Percentiles rank a stretch among this genome's conserved stretches.
phyloP scores from a whole-genome alignment of 2,329 filamentous ascomycete species.

The Colletotrichum sidae region DNA sequence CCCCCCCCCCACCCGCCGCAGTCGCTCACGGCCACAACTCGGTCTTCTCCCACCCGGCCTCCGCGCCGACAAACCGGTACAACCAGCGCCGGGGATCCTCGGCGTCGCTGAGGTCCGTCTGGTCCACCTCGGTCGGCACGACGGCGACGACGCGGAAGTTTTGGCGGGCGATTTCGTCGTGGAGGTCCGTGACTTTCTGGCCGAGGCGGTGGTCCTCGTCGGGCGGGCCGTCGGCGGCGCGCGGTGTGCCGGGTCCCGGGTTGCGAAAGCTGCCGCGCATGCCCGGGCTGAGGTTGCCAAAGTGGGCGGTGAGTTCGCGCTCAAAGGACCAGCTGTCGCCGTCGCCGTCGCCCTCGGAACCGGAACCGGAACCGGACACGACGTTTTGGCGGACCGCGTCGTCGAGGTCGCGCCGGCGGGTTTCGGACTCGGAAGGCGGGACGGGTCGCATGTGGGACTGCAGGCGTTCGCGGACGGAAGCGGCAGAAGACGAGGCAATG shows the following conservation, averaged over 20 bases:
- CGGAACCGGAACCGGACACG: conserved; percentile 4
- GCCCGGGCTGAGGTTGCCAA: conserved; percentile 85
- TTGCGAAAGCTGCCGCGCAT: conserved; percentile 84
- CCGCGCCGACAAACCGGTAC: conserved; percentile 68
- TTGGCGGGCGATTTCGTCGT: conserved; percentile 76
- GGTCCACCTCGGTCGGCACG: conserved; percentile 81
- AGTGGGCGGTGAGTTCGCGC: conserved; percentile 85
- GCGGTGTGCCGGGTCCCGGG: conserved; percentile 73
- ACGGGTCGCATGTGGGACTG: conserved; percentile 70
- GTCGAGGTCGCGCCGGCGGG: conserved; percentile 40
- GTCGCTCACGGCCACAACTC: conserved; percentile 75
- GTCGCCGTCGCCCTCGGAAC: conserved; percentile 43
- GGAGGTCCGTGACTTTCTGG: conserved; percentile 76
- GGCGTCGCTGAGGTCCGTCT: conserved; percentile 77
- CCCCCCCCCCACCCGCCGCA: too few relatives aligned
- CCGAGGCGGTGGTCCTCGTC: conserved; percentile 58
- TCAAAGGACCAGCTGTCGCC: conserved; percentile 77
- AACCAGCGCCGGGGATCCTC: conserved; percentile 72
- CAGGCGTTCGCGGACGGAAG: conserved; percentile 70
- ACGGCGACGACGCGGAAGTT: conserved; percentile 90
- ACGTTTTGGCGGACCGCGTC: conserved; percentile 13
- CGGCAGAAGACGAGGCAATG: conserved; percentile 57
- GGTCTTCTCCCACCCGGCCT: conserved; percentile 70
- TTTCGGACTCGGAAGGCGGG: conserved; percentile 43
- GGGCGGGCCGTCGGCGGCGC: conserved; percentile 60